Evolutionary conservation across 371 early-diverging fungal genomes (phyloP).

Genomic region (Mortierella sp.): DNA sequence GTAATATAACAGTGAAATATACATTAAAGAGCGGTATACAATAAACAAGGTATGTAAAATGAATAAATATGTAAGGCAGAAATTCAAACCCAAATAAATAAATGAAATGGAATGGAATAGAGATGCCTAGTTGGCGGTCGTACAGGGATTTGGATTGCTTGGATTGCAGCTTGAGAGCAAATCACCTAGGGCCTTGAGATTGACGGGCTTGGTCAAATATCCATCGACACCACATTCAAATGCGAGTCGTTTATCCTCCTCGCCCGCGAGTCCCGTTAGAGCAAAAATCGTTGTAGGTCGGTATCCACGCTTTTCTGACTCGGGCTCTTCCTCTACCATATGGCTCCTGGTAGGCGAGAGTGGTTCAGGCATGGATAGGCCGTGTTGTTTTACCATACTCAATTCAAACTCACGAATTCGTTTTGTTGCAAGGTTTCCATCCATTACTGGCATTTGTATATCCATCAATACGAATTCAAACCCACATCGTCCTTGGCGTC

Average conservation of each 20-base stretch:
- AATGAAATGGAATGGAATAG: constrained; percentile 9
- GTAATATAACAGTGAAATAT: too few relatives aligned
- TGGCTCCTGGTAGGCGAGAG: not conserved
- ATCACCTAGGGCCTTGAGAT: constrained; percentile 35
- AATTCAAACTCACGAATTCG: constrained; percentile 55
- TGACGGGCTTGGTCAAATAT: constrained; percentile 60
- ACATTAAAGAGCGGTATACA: too few relatives aligned
- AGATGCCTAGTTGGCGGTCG: not conserved
- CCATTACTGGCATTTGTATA: constrained; percentile 60
- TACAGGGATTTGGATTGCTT: not conserved
- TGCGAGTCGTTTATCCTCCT: constrained; percentile 55
- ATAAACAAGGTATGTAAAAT: too few relatives aligned
- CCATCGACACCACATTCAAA: constrained; percentile 60
- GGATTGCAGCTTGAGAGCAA: constrained; percentile 27
- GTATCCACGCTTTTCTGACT: constrained; percentile 16
- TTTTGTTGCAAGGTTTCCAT: constrained; percentile 57
- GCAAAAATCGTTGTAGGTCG: constrained; percentile 53
- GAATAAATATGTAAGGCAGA: too few relatives aligned
- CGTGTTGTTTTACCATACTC: constrained; percentile 17
- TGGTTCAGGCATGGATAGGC: not conserved
- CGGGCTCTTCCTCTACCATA: not conserved
- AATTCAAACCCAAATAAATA: too few relatives aligned
- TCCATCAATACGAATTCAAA: constrained; percentile 59
- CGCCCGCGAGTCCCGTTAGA: constrained; percentile 57
- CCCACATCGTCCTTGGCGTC: constrained; percentile 22